Percentiles rank a stretch among this genome's conserved stretches.
These are phyloP conservation scores for Yamadazyma diospyri DNA, from an alignment of 1,139 yeast genomes.

Conservation along the genomic window DNA sequence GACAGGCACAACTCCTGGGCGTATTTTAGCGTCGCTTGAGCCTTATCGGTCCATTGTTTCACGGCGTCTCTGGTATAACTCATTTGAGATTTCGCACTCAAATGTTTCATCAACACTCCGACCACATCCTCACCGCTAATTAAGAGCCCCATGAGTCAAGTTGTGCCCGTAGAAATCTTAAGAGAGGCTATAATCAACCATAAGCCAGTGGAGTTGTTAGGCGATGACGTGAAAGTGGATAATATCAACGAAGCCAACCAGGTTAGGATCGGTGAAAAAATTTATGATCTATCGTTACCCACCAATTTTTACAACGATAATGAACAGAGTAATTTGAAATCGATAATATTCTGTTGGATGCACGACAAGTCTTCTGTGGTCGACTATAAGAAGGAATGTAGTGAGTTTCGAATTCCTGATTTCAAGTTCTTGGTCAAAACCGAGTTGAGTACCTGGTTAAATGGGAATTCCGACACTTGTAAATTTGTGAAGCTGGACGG, in stretches of 20 bases:
- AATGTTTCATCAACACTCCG: slow-evolving; percentile 4
- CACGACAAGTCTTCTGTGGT: slow-evolving; percentile 73
- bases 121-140: too few species aligned
- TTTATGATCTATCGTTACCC: slow-evolving; percentile 33
- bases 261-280: slow-evolving; percentile 27
- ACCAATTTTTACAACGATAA: slow-evolving; percentile 61
- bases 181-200: slow-evolving; percentile 9
- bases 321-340: slow-evolving; percentile 48
- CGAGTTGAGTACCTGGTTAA: slow-evolving; percentile 77
- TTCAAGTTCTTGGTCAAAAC: slow-evolving; percentile 84
- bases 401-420: slow-evolving; percentile 59
- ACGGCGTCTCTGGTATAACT: slow-evolving; percentile 7
- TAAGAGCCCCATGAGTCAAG: slow-evolving; percentile 9
- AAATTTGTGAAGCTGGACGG: slow-evolving; percentile 36
- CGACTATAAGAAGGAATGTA: slow-evolving; percentile 76
- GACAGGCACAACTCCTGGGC: slow-evolving; percentile 31
- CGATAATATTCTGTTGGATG: slow-evolving; percentile 79
- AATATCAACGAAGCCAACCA: slow-evolving; percentile 36
- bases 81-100: slow-evolving; percentile 4
- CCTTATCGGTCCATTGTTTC: slow-evolving; percentile 27
- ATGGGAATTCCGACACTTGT: slow-evolving; percentile 60
- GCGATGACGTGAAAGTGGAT: slow-evolving; percentile 19
- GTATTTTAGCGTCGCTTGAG: slow-evolving; percentile 24
- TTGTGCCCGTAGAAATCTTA: slow-evolving; percentile 6
- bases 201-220: slow-evolving; percentile 23